A percentile compares a stretch with the other conserved stretches of the same genome.
These are phyloP conservation scores for Penicillium sp. DNA, from an alignment of 2,329 filamentous ascomycete genomes.

Conservation along the genomic window DNA sequence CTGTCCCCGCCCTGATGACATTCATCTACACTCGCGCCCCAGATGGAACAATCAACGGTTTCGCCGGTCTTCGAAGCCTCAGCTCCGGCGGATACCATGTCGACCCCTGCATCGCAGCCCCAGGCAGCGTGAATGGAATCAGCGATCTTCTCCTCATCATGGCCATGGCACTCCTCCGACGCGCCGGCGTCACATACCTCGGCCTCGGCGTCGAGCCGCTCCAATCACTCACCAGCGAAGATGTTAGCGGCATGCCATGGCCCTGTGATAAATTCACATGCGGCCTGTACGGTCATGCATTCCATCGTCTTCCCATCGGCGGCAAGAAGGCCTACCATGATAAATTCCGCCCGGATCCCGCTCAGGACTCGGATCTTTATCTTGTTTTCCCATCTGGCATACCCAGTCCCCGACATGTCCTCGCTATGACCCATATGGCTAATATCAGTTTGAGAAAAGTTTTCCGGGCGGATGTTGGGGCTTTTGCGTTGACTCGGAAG, in stretches of 20 bases:
- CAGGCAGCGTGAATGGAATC: conserved; percentile 38
- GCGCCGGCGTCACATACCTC: conserved; percentile 36
- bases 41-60: conserved; percentile 35
- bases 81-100: conserved; percentile 44
- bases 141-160: conserved; percentile 42
- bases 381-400: conserved; percentile 39
- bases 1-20: conserved; percentile 41
- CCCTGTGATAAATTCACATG: conserved; percentile 32
- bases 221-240: conserved; percentile 24
- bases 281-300: conserved; percentile 34
- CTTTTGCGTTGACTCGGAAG: not conserved
- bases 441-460: conserved; percentile 39
- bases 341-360: conserved; percentile 39
- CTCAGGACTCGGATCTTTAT: conserved; percentile 34
- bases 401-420: conserved; percentile 32
- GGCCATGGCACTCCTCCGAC: conserved; percentile 40
- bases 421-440: conserved; percentile 41
- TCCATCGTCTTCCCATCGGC: conserved; percentile 34
- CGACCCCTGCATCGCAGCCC: conserved; percentile 42
- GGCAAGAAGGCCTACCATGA: conserved; percentile 46
- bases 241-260: conserved; percentile 35
- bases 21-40: conserved; percentile 41
- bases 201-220: conserved; percentile 44
- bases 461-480: conserved; percentile 14
- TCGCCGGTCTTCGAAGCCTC: conserved; percentile 42